These are phyloP conservation scores for Graphiopsis chlorocephala DNA, from an alignment of 2,329 filamentous ascomycete species.

Conservation along the genomic window DNA sequence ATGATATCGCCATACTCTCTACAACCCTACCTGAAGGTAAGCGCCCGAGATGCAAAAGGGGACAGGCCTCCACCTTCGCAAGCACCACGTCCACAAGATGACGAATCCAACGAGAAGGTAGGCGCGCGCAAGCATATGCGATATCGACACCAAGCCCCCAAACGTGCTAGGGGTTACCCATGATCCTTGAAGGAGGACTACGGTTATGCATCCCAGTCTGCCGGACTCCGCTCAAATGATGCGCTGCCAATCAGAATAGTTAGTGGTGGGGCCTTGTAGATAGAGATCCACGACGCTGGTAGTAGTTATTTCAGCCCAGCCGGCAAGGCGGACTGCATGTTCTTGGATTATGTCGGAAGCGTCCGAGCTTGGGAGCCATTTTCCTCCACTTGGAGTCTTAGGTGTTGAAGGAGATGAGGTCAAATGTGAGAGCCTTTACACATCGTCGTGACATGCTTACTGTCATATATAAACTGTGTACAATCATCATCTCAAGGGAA, in stretches of 20 bases:
- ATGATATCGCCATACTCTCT: constrained; percentile 3
- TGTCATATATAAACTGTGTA: not conserved
- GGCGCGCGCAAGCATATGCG: constrained; percentile 1
- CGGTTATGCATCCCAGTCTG: not conserved
- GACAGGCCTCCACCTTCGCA: not conserved
- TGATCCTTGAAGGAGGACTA: not conserved
- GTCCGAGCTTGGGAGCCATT: not conserved
- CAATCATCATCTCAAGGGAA: not conserved
- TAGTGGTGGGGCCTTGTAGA: not conserved
- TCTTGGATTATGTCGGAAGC: not conserved
- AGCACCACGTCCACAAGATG: constrained; percentile 2
- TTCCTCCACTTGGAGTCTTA: constrained; percentile 1
- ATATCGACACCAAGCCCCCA: not conserved
- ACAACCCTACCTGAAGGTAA: not conserved
- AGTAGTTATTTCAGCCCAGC: constrained; percentile 4
- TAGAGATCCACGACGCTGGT: constrained; percentile 2
- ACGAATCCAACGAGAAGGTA: not conserved
- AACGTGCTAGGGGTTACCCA: not conserved
- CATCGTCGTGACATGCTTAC: not conserved
- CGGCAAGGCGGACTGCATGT: constrained; percentile 3
- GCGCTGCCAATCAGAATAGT: not conserved
- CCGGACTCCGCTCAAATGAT: not conserved
- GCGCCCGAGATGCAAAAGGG: not conserved
- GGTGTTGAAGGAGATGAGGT: not conserved
- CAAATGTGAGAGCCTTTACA: not conserved